Evolutionary conservation across 1,284 basidiomycete species (phyloP), one percentile per base, ranked within the genome.

Genomic region (Rhodofomes roseus): DNA sequence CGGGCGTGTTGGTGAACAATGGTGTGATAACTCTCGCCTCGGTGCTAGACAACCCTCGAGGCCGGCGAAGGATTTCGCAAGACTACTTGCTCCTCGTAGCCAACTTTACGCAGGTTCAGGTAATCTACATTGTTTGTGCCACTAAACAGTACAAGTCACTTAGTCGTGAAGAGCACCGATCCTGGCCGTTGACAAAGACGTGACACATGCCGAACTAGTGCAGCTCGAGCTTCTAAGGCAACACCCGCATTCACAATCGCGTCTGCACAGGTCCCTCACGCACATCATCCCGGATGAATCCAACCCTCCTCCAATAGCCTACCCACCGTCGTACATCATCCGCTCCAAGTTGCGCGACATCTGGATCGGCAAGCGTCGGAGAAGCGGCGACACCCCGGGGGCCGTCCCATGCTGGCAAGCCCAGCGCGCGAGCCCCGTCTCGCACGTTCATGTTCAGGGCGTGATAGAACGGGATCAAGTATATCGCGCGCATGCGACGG

Each of bases 291-390:
- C 18, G 41, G 12, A 57, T 54, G 22, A 59, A 25, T 11, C 57
- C 57, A 5, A 40, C 29, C 31, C 9, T 34, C 18, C 23, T 18
- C 57, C 57, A 59, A 23, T 59, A 59, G 9, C 27, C 23, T 2
- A 59, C 8, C 57, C 57, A 59, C 22, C 43, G 25, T 29, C 36
- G 7, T 6, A 59, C 57, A 31, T 59, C 57, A 40, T 55, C 57
- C 8, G 29, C 52, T 18, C 57, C 53, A 29, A 59, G 22, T 22
- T 50, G 41, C 11, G n/a, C 39, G 14, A 55, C 1, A 6, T 55
- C 16, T 6, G 57, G 57, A 20, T 54, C 41, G n/a, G 52, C 29
- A 8, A 59, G 41, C 0, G 57, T 55, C 20, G 57, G 57, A 1
- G 57, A 59, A 12, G 34, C 51, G 22, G 51, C 57, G n/a, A 55